These are phyloP conservation scores for Talaromyces sp. DNA, from an alignment of 2,329 filamentous ascomycete species.

Conservation along the genomic window DNA sequence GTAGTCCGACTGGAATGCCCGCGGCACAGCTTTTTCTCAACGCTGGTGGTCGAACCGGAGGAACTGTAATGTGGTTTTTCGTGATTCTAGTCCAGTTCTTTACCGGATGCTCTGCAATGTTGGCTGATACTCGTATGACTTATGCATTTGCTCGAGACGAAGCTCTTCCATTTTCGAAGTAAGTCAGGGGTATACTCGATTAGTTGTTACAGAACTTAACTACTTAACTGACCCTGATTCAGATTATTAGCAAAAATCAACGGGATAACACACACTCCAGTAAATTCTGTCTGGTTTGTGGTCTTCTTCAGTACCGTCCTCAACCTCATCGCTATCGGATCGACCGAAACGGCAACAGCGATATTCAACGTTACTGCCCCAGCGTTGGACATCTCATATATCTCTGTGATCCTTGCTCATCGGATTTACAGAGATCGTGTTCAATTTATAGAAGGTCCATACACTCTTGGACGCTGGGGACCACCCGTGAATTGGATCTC, in stretches of 20 bases:
- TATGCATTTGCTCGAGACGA: slow-evolving; percentile 60
- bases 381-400: slow-evolving; percentile 53
- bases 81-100: slow-evolving; percentile 64
- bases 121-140: slow-evolving; percentile 61
- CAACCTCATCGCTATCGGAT: slow-evolving; percentile 48
- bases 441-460: slow-evolving; percentile 56
- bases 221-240: background rate
- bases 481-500: slow-evolving; percentile 55
- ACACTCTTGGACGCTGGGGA: slow-evolving; percentile 55
- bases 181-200: slow-evolving; percentile 18
- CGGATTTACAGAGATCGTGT: slow-evolving; percentile 52
- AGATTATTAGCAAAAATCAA: slow-evolving; percentile 55
- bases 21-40: slow-evolving; percentile 60
- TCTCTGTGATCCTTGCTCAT: slow-evolving; percentile 59
- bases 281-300: slow-evolving; percentile 63
- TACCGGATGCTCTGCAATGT: slow-evolving; percentile 61
- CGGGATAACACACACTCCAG: slow-evolving; percentile 53
- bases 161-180: slow-evolving; percentile 59
- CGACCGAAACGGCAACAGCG: slow-evolving; percentile 44
- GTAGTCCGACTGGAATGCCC: slow-evolving; percentile 58
- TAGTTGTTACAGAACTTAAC: background rate
- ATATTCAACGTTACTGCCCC: slow-evolving; percentile 55
- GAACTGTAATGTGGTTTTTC: slow-evolving; percentile 59
- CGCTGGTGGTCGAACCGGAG: slow-evolving; percentile 55
- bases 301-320: slow-evolving; percentile 54